Base-by-base conservation (phyloP, 2,329 filamentous ascomycete species). In the Neofusicoccum laricinum region DNA sequence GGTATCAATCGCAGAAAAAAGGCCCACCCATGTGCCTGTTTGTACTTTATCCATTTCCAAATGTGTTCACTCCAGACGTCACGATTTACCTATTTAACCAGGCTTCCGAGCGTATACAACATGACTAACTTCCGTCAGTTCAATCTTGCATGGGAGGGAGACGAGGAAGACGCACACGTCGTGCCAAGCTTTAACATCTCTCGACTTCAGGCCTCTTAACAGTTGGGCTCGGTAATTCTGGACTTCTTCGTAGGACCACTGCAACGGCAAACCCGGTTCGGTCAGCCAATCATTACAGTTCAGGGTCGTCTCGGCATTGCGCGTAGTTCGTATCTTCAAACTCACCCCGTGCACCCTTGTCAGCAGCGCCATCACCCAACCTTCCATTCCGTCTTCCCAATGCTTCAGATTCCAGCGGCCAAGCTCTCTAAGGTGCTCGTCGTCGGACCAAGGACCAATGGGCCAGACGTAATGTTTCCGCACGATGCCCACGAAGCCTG, bases 301-400 rank as follows among this genome's bases (percentile, higher is more conserved):
- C 55, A 46, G 25, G 1, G 21, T 36, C n/a, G 15, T n/a, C 15
- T 41, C 30, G 15, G 53, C 15, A 21, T 17, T 30, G 7, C 12
- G 25, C 19, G 21, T 32, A 5, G 36, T 36, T 34, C 30, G 34
- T 34, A 10, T 34, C 12, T 17, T 32, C 11, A 45, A 40, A 68
- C 69, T 64, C 63, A 71, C 70, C 3, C 75, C 76, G 4, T 78
- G 63, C 1, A 76, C 59, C 14, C 76, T 49, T n/a, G 77, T 79
- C 65, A 78, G 77, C 51, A 75, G 66, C 41, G 75, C 76, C 70
- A 78, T 71, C 5, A 75, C 69, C 78, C 78, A 80, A 1, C 76
- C 74, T 66, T 79, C 78, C 59, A 79, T 70, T 2, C 77, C 77
- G 46, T 78, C 75, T 50, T 71, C 69, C 76, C 77, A 79, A 64